phyloP scores from a whole-genome alignment of 2,329 filamentous ascomycete species.

The Amesomyces nigricolor region DNA sequence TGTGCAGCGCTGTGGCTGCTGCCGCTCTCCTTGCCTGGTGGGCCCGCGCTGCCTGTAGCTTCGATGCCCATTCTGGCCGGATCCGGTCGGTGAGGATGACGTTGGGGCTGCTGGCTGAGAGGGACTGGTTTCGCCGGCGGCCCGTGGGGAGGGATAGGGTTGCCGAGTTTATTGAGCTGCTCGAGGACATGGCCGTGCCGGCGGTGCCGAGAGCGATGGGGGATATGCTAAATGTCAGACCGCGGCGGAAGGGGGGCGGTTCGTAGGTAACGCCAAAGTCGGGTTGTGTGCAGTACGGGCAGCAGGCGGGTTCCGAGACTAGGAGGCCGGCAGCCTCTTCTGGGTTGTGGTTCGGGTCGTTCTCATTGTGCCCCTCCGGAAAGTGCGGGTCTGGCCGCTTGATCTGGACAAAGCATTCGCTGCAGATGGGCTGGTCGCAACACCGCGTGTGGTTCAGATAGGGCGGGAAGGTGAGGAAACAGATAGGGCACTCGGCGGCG shows the following conservation, averaged over 20 bases:
- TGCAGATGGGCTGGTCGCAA: conserved; percentile 94
- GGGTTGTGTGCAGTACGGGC: conserved; percentile 89
- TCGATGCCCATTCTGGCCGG: conserved; percentile 89
- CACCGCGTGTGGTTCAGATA: conserved; percentile 92
- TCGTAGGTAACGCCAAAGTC: conserved; percentile 97
- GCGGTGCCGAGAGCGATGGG: conserved; percentile 45
- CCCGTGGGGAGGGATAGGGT: conserved; percentile 37
- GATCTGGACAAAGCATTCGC: conserved; percentile 98
- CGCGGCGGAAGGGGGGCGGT: conserved; percentile 79
- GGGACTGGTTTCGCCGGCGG: conserved; percentile 44
- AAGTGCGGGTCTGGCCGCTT: conserved; percentile 89
- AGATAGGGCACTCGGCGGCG: conserved; percentile 86
- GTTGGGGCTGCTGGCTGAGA: conserved; percentile 76
- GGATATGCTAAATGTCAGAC: conserved; percentile 61
- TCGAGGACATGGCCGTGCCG: conserved; percentile 76
- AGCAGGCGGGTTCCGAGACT: conserved; percentile 84
- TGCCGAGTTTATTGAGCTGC: conserved; percentile 67
- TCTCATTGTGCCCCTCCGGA: conserved; percentile 65
- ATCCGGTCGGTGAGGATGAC: conserved; percentile 92
- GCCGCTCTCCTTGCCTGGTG: conserved; percentile 83
- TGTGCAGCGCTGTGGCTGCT: conserved; percentile 88
- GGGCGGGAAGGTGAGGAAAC: conserved; percentile 91
- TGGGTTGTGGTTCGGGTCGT: conserved; percentile 34
- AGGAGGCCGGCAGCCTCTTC: conserved; percentile 59
- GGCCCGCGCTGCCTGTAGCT: conserved; percentile 75